phyloP scores from a whole-genome alignment of 768 basidiomycete species.

The Arthromyces matolae region DNA sequence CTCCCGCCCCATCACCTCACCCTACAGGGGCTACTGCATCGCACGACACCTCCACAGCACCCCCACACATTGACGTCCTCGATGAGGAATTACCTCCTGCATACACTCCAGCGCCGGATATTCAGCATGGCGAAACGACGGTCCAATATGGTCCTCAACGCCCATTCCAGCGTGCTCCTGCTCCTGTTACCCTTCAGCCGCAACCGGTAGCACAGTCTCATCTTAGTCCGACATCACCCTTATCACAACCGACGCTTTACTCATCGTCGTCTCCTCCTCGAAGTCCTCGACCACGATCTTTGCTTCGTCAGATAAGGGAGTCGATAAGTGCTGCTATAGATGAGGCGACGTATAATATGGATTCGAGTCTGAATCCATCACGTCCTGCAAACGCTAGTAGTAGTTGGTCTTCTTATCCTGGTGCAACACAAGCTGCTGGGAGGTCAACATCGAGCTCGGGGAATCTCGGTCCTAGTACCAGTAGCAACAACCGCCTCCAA shows the following conservation, averaged over 20 bases:
- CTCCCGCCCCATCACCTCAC: no score
- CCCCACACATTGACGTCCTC: slow-evolving; percentile 15
- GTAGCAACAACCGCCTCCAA: no score
- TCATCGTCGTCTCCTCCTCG: background rate
- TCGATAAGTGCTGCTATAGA: slow-evolving; percentile 4
- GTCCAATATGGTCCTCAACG: slow-evolving; percentile 59
- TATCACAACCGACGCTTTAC: no score
- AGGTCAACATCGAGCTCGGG: no score
- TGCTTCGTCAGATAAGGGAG: slow-evolving; percentile 11
- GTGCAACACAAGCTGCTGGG: slow-evolving; percentile 16
- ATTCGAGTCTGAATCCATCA: background rate
- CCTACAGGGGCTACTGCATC: no score
- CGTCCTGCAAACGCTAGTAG: no score
- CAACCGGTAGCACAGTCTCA: no score
- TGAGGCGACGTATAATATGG: background rate
- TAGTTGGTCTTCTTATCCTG: slow-evolving; percentile 29
- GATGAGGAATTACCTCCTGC: slow-evolving; percentile 66
- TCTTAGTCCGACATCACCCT: no score
- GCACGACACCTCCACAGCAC: background rate
- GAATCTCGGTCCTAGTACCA: no score
- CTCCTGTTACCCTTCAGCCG: slow-evolving; percentile 8
- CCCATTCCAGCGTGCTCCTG: slow-evolving; percentile 48
- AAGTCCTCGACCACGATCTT: background rate
- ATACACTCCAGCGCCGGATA: slow-evolving; percentile 57
- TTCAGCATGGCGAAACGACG: slow-evolving; percentile 54